Base-by-base conservation (phyloP, 208 protist species). In the Acanthamoeba triangularis region DNA sequence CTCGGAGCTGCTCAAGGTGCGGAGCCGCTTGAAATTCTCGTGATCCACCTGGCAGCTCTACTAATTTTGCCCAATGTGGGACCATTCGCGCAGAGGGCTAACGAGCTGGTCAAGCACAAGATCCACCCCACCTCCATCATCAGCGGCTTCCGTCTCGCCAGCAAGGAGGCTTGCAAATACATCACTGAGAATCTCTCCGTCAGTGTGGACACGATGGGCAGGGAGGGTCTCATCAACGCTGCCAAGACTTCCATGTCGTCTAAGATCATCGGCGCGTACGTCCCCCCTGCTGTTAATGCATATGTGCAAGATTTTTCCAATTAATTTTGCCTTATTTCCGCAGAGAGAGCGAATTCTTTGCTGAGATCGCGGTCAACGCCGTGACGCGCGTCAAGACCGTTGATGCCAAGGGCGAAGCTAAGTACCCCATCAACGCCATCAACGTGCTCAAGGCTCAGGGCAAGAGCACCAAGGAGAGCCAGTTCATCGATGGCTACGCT, bases 91-190 rank as follows among this genome's bases (percentile, higher is more conserved):
- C 61, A 98, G 98, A 97, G 98, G 61, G 99, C 99, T 7, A 99
- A 99, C 96, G 99, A 99, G 20, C 98, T 99, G 18, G 98, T 99
- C 3, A 95, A 98, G 54, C 97, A 98, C 52, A 98, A 99, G 80
- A 99, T 99, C 82, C 99, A 99, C 97, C 99, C 99, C 16, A 99
- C 99, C 7, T 99, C 98, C 80, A 99, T 99, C 95, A 99, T 99
- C 96, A 96, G 97, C 20, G 99, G 99, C 61, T 99, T 99, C 98
- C 99, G 99, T 94, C 96, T 99, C n/a, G 99, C 99, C 23, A 97
- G 98, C 93, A 98, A 98, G 78, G 99, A 99, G 96, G 98, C 99
- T 0, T 97, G 99, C 95, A 99, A 99, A 74, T 99, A 98, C 96
- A 99, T 99, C 56, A 98, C 99, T 52, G 98, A 99, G 37, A 98